phyloP scores from a whole-genome alignment of 2,329 filamentous ascomycete species.

The Verticillium dahliae region DNA sequence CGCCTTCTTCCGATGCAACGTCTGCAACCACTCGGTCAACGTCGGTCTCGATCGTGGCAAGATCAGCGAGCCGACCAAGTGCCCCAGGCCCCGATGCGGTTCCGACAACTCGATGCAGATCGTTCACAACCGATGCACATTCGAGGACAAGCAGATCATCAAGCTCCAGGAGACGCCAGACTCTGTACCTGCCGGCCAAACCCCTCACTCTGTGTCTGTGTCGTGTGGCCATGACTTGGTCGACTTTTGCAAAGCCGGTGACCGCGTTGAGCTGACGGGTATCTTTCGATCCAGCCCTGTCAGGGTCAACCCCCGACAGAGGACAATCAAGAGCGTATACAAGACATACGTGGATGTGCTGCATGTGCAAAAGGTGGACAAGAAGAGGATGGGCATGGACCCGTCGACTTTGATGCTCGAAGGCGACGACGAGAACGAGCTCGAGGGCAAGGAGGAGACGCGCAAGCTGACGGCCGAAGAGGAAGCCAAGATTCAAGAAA shows the following conservation, averaged over 20 bases:
- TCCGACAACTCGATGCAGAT: constrained; percentile 97
- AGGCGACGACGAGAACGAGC: constrained; percentile 57
- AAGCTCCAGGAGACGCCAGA: constrained; percentile 98
- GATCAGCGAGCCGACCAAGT: constrained; percentile 89
- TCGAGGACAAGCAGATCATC: constrained; percentile 97
- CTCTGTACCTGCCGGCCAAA: constrained; percentile 89
- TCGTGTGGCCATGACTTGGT: constrained; percentile 97
- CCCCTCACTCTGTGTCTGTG: constrained; percentile 91
- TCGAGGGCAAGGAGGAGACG: constrained; percentile 73
- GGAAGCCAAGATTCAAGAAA: constrained; percentile 79
- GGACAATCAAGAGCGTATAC: constrained; percentile 90
- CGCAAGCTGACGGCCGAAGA: constrained; percentile 81
- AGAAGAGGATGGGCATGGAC: constrained; percentile 88
- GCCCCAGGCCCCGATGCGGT: constrained; percentile 73
- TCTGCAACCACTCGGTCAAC: constrained; percentile 85
- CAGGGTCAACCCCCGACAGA: constrained; percentile 85
- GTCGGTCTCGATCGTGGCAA: constrained; percentile 92
- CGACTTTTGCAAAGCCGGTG: constrained; percentile 96
- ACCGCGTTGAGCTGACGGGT: constrained; percentile 89
- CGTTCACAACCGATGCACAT: constrained; percentile 89
- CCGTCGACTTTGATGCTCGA: constrained; percentile 79
- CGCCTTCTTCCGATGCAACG: constrained; percentile 92
- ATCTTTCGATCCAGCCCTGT: constrained; percentile 95
- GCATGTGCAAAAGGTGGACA: constrained; percentile 94
- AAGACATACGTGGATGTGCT: constrained; percentile 96